phyloP scores from a whole-genome alignment of 164 flowering plant species.

The Vitis labrusca region DNA sequence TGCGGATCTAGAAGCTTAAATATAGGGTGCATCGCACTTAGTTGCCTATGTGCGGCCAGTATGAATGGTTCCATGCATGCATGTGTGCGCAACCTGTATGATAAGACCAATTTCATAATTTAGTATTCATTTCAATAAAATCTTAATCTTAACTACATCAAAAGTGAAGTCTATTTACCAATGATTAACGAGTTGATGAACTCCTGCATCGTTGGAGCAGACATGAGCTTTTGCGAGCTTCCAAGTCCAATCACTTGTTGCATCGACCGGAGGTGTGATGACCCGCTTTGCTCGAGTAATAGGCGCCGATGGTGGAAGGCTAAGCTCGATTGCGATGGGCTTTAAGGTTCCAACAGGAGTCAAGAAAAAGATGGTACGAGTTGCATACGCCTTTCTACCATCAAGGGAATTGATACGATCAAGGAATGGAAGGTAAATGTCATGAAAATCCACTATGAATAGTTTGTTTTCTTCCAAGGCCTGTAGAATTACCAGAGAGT shows the following conservation, averaged over 20 bases:
- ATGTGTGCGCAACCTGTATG: slow-evolving; percentile 76
- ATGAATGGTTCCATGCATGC: slow-evolving; percentile 88
- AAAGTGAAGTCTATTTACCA: slow-evolving; percentile 42
- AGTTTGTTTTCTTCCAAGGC: slow-evolving; percentile 78
- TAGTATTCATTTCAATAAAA: too few species aligned
- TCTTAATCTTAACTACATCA: too few species aligned
- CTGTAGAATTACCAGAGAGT: slow-evolving; percentile 28
- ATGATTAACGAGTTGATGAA: slow-evolving; percentile 88
- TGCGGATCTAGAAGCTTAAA: slow-evolving; percentile 94
- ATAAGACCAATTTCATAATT: background rate
- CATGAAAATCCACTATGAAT: slow-evolving; percentile 80
- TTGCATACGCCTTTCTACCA: slow-evolving; percentile 84
- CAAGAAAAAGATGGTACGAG: slow-evolving; percentile 78
- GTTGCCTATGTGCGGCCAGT: slow-evolving; percentile 81
- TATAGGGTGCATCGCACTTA: slow-evolving; percentile 95
- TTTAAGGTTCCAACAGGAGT: slow-evolving; percentile 64
- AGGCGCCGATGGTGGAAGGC: slow-evolving; percentile 46
- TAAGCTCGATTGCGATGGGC: slow-evolving; percentile 96
- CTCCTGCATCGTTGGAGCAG: slow-evolving; percentile 89
- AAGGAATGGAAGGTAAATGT: slow-evolving; percentile 72
- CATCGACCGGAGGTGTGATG: slow-evolving; percentile 48
- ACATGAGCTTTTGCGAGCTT: slow-evolving; percentile 93
- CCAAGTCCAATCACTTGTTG: slow-evolving; percentile 60
- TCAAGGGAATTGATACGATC: slow-evolving; percentile 75
- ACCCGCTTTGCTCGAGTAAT: slow-evolving; percentile 44